These are phyloP conservation scores for Mycena olivaceomarginata DNA, from an alignment of 768 basidiomycete genomes.

Conservation along the genomic window DNA sequence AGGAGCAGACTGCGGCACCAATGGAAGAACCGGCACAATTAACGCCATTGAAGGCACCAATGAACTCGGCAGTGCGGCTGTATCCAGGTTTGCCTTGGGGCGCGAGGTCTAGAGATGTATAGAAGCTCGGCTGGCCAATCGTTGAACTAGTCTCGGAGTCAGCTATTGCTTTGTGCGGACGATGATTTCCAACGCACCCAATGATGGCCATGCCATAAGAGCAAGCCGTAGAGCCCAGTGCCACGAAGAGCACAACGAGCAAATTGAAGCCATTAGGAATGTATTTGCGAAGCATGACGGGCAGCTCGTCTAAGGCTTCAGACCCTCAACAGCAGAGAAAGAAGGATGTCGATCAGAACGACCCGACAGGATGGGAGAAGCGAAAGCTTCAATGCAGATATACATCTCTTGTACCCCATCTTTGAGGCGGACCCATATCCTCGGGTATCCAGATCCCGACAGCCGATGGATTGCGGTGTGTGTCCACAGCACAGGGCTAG, in stretches of 20 bases:
- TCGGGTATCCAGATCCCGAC: conserved; percentile 19
- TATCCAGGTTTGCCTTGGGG: conserved; percentile 19
- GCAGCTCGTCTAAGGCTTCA: conserved; percentile 14
- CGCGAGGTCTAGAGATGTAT: conserved; percentile 23
- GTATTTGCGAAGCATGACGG: conserved; percentile 21
- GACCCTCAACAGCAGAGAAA: conserved; percentile 18
- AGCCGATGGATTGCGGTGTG: conserved; percentile 13
- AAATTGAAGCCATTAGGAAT: conserved; percentile 24
- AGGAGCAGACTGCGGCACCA: conserved; percentile 24
- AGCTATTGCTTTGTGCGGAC: conserved; percentile 19
- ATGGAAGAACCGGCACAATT: conserved; percentile 23
- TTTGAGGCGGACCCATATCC: conserved; percentile 20
- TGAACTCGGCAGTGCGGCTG: conserved; percentile 22
- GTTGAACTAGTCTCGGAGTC: conserved; percentile 20
- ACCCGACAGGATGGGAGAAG: conserved; percentile 24
- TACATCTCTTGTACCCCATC: conserved; percentile 20
- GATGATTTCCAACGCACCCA: conserved; percentile 23
- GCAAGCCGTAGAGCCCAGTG: conserved; percentile 24
- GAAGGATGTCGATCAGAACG: conserved; percentile 19
- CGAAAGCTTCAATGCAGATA: conserved; percentile 24
- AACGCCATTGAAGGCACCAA: conserved; percentile 25
- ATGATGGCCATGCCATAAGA: conserved; percentile 25
- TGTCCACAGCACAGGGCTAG: not conserved
- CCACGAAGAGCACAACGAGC: conserved; percentile 24
- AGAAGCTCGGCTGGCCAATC: conserved; percentile 22